phyloP scores from a whole-genome alignment of 2,329 filamentous ascomycete genomes.

The Colletotrichum sp. region DNA sequence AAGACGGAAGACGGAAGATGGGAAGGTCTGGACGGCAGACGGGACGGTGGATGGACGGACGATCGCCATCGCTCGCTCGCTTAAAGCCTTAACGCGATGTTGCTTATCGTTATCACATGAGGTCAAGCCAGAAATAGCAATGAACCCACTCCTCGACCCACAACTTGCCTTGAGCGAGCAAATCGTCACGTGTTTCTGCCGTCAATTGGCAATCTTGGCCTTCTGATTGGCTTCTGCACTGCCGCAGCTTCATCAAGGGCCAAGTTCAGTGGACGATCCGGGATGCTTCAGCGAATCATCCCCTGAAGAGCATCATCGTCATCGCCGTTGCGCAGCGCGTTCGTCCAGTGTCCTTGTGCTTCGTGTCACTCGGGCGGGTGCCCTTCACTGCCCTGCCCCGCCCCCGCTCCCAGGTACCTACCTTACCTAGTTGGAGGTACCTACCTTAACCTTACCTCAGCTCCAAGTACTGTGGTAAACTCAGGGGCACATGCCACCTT shows the following conservation, averaged over 20 bases:
- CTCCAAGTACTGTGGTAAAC: not conserved
- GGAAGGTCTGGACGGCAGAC: not conserved
- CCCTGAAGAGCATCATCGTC: not conserved
- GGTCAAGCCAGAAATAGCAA: not conserved
- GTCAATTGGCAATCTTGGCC: not conserved
- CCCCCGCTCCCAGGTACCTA: not conserved
- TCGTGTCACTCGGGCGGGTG: not conserved
- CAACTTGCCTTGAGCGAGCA: not conserved
- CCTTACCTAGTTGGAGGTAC: not conserved
- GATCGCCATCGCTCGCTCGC: not conserved
- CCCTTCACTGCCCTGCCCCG: not conserved
- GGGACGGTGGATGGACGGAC: not conserved
- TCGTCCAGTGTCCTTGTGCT: not conserved
- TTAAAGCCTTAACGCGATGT: not conserved
- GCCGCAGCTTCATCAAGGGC: not conserved
- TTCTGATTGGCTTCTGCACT: not conserved
- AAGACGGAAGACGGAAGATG: not conserved
- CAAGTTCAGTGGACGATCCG: not conserved
- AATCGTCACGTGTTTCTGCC: not conserved
- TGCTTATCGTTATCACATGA: constrained; percentile 10
- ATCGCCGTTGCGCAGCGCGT: not conserved
- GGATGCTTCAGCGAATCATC: not conserved
- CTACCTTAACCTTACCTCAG: not conserved
- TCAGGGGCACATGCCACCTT: not conserved
- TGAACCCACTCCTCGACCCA: not conserved